phyloP scores from a whole-genome alignment of 1,139 yeast species.

The Hansenula anomala region DNA sequence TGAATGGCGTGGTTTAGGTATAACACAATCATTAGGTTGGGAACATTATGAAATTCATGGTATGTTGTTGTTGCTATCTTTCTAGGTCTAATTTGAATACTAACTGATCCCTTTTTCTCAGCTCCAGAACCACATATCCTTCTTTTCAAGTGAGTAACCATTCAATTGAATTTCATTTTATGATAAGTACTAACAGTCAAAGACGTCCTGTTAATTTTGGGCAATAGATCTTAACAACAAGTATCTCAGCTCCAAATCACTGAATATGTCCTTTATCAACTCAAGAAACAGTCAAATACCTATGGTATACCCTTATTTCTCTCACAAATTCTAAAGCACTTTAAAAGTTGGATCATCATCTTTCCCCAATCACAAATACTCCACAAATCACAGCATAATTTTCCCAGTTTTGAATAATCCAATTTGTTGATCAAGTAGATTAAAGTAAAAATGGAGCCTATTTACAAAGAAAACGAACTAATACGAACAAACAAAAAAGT shows the following conservation, averaged over 20 bases:
- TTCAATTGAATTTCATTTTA: too few species aligned
- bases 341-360: too few species aligned
- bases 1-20: constrained; percentile 98
- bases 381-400: not conserved
- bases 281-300: not conserved
- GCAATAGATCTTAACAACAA: too few species aligned
- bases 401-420: too few species aligned
- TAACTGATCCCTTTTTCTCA: constrained; percentile 3
- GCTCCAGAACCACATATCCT: constrained; percentile 98
- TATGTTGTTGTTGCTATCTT: too few species aligned
- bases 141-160: constrained; percentile 65
- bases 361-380: too few species aligned
- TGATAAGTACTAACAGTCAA: constrained; percentile 5
- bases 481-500: too few species aligned
- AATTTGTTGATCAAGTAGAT: not conserved
- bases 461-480: too few species aligned
- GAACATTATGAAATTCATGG: constrained; percentile 94
- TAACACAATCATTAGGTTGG: constrained; percentile 98
- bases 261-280: not conserved
- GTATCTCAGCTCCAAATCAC: too few species aligned
- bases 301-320: not conserved
- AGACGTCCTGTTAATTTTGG: constrained; percentile 24
- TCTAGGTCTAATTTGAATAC: too few species aligned
- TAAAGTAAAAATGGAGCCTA: not conserved
- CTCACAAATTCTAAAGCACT: too few species aligned